Evolutionary conservation across 2,329 filamentous ascomycete species (phyloP).

Genomic region (Scedosporium boydii): DNA sequence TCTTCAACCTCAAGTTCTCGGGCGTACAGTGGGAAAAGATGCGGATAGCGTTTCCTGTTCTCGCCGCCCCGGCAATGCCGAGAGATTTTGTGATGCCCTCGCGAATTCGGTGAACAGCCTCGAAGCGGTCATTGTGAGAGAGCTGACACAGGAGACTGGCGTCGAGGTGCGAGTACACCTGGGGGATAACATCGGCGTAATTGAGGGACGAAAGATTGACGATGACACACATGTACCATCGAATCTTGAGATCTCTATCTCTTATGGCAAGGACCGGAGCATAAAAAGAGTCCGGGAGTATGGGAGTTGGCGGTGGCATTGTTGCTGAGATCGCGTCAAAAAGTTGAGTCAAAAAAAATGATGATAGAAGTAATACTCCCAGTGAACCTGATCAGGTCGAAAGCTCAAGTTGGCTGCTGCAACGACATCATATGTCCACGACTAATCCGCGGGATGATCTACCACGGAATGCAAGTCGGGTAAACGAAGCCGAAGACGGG

Average conservation of each 20-base stretch:
- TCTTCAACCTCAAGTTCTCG: conserved; percentile 5
- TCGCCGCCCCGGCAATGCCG: conserved; percentile 10
- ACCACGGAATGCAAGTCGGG: too few species aligned
- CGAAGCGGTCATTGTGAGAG: conserved; percentile 3
- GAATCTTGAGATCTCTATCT: background rate
- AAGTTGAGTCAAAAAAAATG: background rate
- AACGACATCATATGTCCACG: too few species aligned
- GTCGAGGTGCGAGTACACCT: conserved; percentile 9
- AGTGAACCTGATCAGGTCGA: too few species aligned
- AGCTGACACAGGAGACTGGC: conserved; percentile 5
- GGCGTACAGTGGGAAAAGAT: conserved; percentile 8
- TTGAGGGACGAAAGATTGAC: conserved; percentile 10
- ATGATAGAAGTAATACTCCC: background rate
- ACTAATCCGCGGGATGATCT: too few species aligned
- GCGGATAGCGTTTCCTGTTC: conserved; percentile 11
- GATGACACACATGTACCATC: conserved; percentile 11
- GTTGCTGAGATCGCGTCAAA: background rate
- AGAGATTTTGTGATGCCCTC: conserved; percentile 11
- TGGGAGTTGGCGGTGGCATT: conserved; percentile 5
- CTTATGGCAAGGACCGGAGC: background rate
- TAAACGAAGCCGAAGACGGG: too few species aligned
- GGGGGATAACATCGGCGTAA: conserved; percentile 11
- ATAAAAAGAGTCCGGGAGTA: conserved; percentile 4
- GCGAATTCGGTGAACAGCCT: background rate
- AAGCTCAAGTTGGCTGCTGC: too few species aligned